Conservation (phyloP, 129 eudicot genomes). For the Centrapalus pauciflorus region DNA sequence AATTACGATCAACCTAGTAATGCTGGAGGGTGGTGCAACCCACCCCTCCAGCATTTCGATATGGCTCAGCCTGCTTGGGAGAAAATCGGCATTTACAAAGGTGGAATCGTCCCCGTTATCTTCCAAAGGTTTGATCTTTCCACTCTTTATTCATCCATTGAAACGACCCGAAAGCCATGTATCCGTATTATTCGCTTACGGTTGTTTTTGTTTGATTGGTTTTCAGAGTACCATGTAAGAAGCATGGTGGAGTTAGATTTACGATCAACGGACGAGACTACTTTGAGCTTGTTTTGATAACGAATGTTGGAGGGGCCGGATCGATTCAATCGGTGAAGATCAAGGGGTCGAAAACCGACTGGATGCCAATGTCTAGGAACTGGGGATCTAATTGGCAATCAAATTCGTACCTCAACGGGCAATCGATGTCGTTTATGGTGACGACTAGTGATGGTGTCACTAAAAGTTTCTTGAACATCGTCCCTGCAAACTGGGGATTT, state of each 20-base stretch:
- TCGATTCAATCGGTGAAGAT: constrained; percentile 50
- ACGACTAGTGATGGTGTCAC: constrained; percentile 74
- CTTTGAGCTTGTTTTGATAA: constrained; percentile 73
- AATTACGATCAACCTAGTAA: constrained; percentile 56
- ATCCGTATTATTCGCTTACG: background rate
- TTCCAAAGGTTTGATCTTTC: constrained; percentile 50
- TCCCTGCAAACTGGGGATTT: constrained; percentile 59
- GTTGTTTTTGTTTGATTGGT: background rate
- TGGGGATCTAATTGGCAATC: constrained; percentile 98
- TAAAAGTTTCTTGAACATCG: constrained; percentile 46
- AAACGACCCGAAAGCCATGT: background rate
- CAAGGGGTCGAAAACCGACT: constrained; percentile 59
- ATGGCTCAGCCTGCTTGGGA: constrained; percentile 99
- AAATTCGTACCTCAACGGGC: constrained; percentile 57
- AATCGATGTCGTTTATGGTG: constrained; percentile 73
- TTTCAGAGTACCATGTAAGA: constrained; percentile 76
- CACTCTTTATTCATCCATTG: too few relatives aligned
- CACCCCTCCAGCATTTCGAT: constrained; percentile 84
- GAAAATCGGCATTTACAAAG: constrained; percentile 71
- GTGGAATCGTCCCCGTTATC: constrained; percentile 71
- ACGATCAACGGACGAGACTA: constrained; percentile 67
- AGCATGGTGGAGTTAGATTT: constrained; percentile 83
- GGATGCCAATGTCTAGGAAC: constrained; percentile 73
- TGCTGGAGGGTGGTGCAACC: constrained; percentile 95
- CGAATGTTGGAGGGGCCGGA: constrained; percentile 74